Evolutionary conservation across 2,329 filamentous ascomycete species (phyloP).

Genomic region (Akanthomyces dipterigenus): DNA sequence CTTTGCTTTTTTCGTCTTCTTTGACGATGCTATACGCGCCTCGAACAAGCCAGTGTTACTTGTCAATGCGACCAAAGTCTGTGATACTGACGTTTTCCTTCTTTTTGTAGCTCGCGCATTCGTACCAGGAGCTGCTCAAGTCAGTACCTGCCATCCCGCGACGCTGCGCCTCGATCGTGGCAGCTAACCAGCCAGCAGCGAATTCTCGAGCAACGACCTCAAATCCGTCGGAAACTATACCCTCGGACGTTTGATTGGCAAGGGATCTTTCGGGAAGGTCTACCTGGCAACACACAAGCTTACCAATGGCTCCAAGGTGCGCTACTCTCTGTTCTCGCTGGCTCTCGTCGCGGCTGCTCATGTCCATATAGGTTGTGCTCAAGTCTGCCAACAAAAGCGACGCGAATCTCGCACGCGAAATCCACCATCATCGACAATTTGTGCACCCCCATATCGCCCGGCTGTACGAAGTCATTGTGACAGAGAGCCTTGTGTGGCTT

Average conservation of each 20-base stretch:
- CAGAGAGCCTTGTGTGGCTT: constrained; percentile 89
- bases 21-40: background rate
- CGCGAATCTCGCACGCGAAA: constrained; percentile 90
- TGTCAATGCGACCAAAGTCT: background rate
- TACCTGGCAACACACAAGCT: constrained; percentile 95
- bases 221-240: constrained; percentile 92
- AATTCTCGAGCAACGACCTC: constrained; percentile 88
- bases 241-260: constrained; percentile 86
- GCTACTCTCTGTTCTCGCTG: constrained; percentile 18
- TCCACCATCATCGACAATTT: constrained; percentile 97
- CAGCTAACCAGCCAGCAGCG: constrained; percentile 47
- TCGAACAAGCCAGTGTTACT: background rate
- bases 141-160: constrained; percentile 41
- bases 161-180: constrained; percentile 8
- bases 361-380: constrained; percentile 69
- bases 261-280: constrained; percentile 97
- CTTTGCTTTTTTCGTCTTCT: background rate
- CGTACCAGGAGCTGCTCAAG: constrained; percentile 94
- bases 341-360: background rate
- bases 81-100: background rate
- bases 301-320: constrained; percentile 93
- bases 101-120: constrained; percentile 73
- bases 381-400: constrained; percentile 97
- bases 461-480: constrained; percentile 96
- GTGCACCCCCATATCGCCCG: constrained; percentile 94